Conservation (phyloP, 169 alveolate species). For the Pseudocohnilembus persalinus region DNA sequence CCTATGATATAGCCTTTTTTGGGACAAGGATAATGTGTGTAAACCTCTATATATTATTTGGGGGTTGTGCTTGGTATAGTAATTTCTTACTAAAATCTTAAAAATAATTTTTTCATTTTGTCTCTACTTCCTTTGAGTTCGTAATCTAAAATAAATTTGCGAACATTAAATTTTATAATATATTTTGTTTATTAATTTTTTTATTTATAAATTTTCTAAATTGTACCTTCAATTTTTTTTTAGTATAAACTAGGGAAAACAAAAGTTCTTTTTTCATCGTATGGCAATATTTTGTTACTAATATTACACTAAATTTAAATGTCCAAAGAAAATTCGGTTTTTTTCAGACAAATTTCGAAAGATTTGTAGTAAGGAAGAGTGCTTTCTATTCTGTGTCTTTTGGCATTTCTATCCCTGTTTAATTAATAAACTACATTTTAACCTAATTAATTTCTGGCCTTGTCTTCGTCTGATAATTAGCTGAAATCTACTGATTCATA, state of each 20-base stretch:
- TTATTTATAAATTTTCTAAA: background rate
- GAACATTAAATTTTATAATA: background rate
- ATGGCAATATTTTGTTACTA: slow-evolving; percentile 1
- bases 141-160: background rate
- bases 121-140: background rate
- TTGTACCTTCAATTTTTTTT: background rate
- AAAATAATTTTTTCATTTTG: background rate
- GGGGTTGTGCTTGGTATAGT: background rate
- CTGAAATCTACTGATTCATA: background rate
- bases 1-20: background rate
- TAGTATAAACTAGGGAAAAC: slow-evolving; percentile 20
- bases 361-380: slow-evolving; percentile 1
- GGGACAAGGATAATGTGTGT: background rate
- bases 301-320: slow-evolving; percentile 3
- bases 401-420: background rate
- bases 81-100: background rate
- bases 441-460: slow-evolving; percentile 9
- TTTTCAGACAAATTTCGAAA: background rate
- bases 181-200: background rate
- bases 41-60: background rate
- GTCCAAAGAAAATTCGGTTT: background rate
- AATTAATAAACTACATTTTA: background rate
- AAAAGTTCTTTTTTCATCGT: background rate
- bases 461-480: background rate
- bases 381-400: background rate